Evolutionary conservation across 768 basidiomycete genomes (phyloP).

Genomic region (Kwoniella dejecticola): DNA sequence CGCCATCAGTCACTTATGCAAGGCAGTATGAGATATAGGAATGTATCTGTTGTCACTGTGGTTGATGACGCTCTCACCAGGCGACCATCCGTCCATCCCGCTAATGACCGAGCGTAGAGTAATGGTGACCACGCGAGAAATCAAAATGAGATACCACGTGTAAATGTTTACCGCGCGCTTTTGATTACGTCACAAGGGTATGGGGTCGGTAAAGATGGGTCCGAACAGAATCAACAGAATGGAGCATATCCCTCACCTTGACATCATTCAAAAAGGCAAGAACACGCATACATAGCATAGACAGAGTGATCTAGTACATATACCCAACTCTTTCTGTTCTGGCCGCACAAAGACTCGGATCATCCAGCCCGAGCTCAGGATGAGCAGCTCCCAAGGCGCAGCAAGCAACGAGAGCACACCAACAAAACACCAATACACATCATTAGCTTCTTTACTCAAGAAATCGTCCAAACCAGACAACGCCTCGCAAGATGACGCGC

Average conservation of each 20-base stretch:
- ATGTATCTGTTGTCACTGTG: background rate
- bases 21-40: too few relatives aligned
- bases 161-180: too few relatives aligned
- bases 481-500: background rate
- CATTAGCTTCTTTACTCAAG: slow-evolving; percentile 45
- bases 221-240: background rate
- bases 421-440: slow-evolving; percentile 48
- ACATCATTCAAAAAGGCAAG: background rate
- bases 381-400: background rate
- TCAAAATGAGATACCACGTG: background rate
- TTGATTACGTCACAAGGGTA: background rate
- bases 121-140: too few relatives aligned
- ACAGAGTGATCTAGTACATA: background rate
- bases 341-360: too few relatives aligned
- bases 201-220: background rate
- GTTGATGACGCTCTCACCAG: background rate
- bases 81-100: too few relatives aligned
- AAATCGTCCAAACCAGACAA: slow-evolving; percentile 22
- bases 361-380: too few relatives aligned
- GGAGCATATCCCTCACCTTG: background rate
- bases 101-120: background rate
- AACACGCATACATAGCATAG: background rate
- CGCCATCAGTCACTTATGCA: too few relatives aligned
- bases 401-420: slow-evolving; percentile 13
- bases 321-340: background rate